Percentiles rank a stretch among this genome's conserved stretches.
Evolutionary conservation across 305 asterid genomes (phyloP).

Genomic region (Plantago coronopus): DNA sequence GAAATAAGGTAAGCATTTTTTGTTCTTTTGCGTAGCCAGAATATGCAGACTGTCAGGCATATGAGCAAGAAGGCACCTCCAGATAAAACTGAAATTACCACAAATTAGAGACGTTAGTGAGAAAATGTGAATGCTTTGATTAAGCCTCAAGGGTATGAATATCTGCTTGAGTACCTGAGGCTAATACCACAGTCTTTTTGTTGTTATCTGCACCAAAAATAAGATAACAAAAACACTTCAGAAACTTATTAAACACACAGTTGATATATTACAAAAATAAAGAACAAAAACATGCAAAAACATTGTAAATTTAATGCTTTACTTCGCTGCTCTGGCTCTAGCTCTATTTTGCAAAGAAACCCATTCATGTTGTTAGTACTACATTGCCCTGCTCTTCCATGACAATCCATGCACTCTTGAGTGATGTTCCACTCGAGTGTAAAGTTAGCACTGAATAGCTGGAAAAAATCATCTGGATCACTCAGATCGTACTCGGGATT

Average conservation of each 20-base stretch:
- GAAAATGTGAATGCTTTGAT: background rate
- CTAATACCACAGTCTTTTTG: conserved; percentile 13
- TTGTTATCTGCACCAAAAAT: conserved; percentile 20
- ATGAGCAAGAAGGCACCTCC: conserved; percentile 20
- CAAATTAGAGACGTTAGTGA: conserved; percentile 3
- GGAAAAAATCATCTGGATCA: conserved; percentile 19
- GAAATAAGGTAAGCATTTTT: conserved; percentile 23
- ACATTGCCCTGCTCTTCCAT: conserved; percentile 31
- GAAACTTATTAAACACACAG: conserved; percentile 9
- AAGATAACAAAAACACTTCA: conserved; percentile 6
- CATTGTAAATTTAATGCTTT: background rate
- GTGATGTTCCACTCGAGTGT: conserved; percentile 31
- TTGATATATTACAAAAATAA: background rate
- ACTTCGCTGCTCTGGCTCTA: no score
- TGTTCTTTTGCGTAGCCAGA: conserved; percentile 30
- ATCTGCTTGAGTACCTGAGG: conserved; percentile 18
- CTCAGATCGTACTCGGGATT: background rate
- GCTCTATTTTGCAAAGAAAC: conserved; percentile 21
- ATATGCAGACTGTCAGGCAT: conserved; percentile 14
- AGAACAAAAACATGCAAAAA: background rate
- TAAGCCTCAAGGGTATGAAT: background rate
- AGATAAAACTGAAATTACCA: conserved; percentile 24
- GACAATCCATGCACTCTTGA: conserved; percentile 21
- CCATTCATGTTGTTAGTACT: conserved; percentile 5
- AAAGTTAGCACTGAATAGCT: conserved; percentile 10